A percentile compares a stretch with the other conserved stretches of the same genome.
Evolutionary conservation across 2,329 filamentous ascomycete species (phyloP).

Genomic region (Fusarium nodosum): DNA sequence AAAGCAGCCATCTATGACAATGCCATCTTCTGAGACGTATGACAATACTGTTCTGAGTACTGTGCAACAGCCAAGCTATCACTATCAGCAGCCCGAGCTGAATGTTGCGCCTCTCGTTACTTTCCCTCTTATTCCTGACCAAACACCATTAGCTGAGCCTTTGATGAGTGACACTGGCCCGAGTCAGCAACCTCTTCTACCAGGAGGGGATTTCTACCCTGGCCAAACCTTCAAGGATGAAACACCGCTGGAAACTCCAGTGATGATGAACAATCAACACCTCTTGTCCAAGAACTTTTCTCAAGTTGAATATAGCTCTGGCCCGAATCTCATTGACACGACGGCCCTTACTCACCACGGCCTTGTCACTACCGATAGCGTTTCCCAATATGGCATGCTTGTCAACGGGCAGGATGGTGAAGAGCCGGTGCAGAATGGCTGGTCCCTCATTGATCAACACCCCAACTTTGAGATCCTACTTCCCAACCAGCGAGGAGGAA

Average conservation of each 20-base stretch:
- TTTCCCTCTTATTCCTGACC: slow-evolving; percentile 43
- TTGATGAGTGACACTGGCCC: slow-evolving; percentile 29
- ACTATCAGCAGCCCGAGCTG: slow-evolving; percentile 38
- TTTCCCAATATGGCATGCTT: slow-evolving; percentile 39
- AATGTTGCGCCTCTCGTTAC: slow-evolving; percentile 41
- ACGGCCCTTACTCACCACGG: slow-evolving; percentile 33
- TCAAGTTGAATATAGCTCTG: slow-evolving; percentile 41
- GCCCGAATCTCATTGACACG: slow-evolving; percentile 32
- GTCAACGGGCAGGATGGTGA: slow-evolving; percentile 30
- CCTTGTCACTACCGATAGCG: slow-evolving; percentile 27
- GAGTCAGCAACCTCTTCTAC: slow-evolving; percentile 36
- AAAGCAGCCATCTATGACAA: slow-evolving; percentile 47
- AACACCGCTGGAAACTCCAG: slow-evolving; percentile 31
- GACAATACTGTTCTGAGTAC: slow-evolving; percentile 29
- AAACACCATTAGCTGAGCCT: slow-evolving; percentile 34
- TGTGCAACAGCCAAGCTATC: slow-evolving; percentile 30
- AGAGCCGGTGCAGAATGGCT: slow-evolving; percentile 30
- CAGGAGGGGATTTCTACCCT: slow-evolving; percentile 41
- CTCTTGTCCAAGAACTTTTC: slow-evolving; percentile 36
- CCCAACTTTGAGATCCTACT: slow-evolving; percentile 50
- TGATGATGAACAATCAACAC: slow-evolving; percentile 37
- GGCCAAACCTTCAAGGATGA: slow-evolving; percentile 43
- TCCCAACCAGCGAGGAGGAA: slow-evolving; percentile 53
- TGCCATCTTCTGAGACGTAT: slow-evolving; percentile 40
- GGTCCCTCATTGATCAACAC: slow-evolving; percentile 45